Conservation (phyloP, 768 basidiomycete genomes). For the Psilocybe cyanescens region DNA sequence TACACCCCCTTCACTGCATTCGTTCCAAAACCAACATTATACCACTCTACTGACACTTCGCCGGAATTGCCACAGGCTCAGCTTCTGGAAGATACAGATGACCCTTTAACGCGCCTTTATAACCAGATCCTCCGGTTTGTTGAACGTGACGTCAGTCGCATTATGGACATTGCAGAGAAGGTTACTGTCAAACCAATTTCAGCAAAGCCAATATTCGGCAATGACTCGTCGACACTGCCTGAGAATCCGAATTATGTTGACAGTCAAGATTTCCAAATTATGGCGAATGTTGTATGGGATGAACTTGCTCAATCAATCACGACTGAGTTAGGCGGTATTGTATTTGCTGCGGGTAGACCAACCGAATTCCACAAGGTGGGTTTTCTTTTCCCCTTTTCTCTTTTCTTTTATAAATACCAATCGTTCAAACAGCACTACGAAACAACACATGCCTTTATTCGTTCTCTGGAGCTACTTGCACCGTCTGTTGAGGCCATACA, state of each 20-base stretch:
- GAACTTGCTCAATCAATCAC: slow-evolving; percentile 82
- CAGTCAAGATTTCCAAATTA: slow-evolving; percentile 70
- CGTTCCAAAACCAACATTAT: slow-evolving; percentile 52
- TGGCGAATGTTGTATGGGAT: slow-evolving; percentile 89
- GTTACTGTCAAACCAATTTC: slow-evolving; percentile 54
- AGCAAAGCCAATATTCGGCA: slow-evolving; percentile 9
- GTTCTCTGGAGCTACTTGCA: slow-evolving; percentile 79
- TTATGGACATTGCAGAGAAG: slow-evolving; percentile 80
- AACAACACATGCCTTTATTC: slow-evolving; percentile 81
- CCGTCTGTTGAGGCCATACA: slow-evolving; percentile 74
- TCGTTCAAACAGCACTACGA: slow-evolving; percentile 69
- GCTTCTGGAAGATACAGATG: slow-evolving; percentile 67
- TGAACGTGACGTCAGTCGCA: slow-evolving; percentile 69
- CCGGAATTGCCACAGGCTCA: slow-evolving; percentile 43
- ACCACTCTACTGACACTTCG: slow-evolving; percentile 33
- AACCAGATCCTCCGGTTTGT: slow-evolving; percentile 83
- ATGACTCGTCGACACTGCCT: not conserved
- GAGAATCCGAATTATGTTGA: not conserved
- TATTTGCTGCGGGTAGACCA: slow-evolving; percentile 93
- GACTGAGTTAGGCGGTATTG: slow-evolving; percentile 77
- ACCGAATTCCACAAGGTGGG: slow-evolving; percentile 85
- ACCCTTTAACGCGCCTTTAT: slow-evolving; percentile 76
- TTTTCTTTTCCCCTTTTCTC: not conserved
- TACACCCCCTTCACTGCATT: slow-evolving; percentile 58
- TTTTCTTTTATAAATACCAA: not conserved